These are phyloP conservation scores for Fusarium siculi DNA, from an alignment of 2,329 filamentous ascomycete species.

Conservation along the genomic window DNA sequence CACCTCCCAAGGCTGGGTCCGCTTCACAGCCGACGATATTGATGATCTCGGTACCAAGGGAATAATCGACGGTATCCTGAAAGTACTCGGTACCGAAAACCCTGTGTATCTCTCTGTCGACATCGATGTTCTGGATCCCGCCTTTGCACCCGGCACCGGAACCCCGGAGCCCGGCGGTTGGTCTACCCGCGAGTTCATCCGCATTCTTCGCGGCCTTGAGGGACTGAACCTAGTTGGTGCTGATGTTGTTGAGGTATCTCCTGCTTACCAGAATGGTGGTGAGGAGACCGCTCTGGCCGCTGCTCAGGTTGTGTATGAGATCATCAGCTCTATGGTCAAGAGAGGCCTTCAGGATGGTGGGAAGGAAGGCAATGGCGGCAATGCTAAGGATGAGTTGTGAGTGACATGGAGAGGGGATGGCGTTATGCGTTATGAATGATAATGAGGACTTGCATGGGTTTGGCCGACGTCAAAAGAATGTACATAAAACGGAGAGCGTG, in stretches of 20 bases:
- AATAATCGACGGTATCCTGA: constrained; percentile 76
- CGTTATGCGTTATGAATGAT: constrained; percentile 18
- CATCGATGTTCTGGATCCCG: constrained; percentile 87
- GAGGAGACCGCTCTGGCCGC: constrained; percentile 86
- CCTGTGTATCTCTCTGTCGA: constrained; percentile 85
- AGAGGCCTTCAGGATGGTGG: constrained; percentile 54
- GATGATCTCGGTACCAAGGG: constrained; percentile 81
- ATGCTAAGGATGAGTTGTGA: constrained; percentile 52
- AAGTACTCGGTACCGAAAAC: constrained; percentile 76
- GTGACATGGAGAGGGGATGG: neutral
- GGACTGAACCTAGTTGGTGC: constrained; percentile 86
- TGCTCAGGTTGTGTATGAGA: constrained; percentile 85
- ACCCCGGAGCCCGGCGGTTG: constrained; percentile 92
- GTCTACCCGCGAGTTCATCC: constrained; percentile 88
- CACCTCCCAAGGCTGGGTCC: constrained; percentile 78
- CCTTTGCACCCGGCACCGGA: constrained; percentile 76
- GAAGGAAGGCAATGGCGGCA: constrained; percentile 44
- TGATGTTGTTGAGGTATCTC: constrained; percentile 86
- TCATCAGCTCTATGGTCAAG: constrained; percentile 81
- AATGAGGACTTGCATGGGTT: neutral
- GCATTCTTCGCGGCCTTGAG: constrained; percentile 84
- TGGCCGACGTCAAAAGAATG: neutral
- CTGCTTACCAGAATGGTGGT: constrained; percentile 82
- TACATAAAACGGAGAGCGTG: neutral
- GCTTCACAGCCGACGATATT: constrained; percentile 84